phyloP scores from a whole-genome alignment of 2,329 filamentous ascomycete species.

The Cercospora janseana region DNA sequence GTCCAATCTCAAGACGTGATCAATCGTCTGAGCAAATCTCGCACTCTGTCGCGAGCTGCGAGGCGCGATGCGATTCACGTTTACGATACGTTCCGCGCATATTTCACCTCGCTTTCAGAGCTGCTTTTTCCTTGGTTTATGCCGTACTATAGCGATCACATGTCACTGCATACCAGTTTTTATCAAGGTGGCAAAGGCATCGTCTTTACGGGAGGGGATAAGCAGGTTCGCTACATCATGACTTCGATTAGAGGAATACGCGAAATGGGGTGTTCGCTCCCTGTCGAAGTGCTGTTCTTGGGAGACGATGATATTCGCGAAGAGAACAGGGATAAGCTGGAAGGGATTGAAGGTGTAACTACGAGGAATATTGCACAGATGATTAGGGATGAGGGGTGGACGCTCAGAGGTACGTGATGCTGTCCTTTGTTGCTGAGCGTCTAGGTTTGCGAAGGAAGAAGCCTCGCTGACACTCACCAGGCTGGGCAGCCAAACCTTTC shows the following conservation, averaged over 20 bases:
- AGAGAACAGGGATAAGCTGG: slow-evolving; percentile 43
- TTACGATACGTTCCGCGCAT: slow-evolving; percentile 45
- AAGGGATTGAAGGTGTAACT: slow-evolving; percentile 45
- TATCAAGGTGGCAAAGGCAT: slow-evolving; percentile 46
- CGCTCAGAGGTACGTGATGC: slow-evolving; percentile 32
- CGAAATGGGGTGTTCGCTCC: slow-evolving; percentile 40
- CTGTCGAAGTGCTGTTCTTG: slow-evolving; percentile 44
- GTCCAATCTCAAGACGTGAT: slow-evolving; percentile 1
- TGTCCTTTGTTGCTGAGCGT: no score
- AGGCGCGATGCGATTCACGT: slow-evolving; percentile 32
- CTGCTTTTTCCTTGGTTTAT: slow-evolving; percentile 43
- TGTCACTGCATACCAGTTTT: slow-evolving; percentile 36
- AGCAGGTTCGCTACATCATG: slow-evolving; percentile 45
- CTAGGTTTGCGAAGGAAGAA: not conserved
- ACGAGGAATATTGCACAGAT: slow-evolving; percentile 48
- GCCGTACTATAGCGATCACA: slow-evolving; percentile 48
- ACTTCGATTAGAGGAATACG: slow-evolving; percentile 44
- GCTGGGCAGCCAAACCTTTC: slow-evolving; percentile 51
- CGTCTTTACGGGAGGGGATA: slow-evolving; percentile 47
- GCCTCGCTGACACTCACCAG: slow-evolving; percentile 19
- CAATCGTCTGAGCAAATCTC: slow-evolving; percentile 3
- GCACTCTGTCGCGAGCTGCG: slow-evolving; percentile 8
- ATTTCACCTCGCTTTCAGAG: slow-evolving; percentile 41
- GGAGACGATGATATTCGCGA: slow-evolving; percentile 47
- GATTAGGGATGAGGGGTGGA: slow-evolving; percentile 49